Evolutionary conservation across 2,329 filamentous ascomycete genomes (phyloP), one percentile per base, ranked within the genome.

Genomic region (Pseudogymnoascus sp.): DNA sequence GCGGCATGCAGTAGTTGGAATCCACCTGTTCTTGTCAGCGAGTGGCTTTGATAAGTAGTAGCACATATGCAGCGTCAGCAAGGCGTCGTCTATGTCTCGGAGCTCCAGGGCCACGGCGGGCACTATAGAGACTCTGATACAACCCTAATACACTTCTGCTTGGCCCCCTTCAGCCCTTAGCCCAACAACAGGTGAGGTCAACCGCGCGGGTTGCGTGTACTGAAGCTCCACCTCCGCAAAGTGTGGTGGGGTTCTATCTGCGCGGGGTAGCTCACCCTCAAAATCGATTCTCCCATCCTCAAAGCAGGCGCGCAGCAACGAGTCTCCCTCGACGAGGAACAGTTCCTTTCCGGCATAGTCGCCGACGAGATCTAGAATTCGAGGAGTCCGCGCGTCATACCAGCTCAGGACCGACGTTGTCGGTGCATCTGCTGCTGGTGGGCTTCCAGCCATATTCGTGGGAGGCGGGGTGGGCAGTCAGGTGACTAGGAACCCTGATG

Each of bases 261-360:
- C 39, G 55, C 29, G 62, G 37, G 40, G 33, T 36, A 39, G 64
- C 72, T 63, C 72, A 82, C 79, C 72, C 61, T 80, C 68, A 66
- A 89, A 88, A 69, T 91, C 85, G 40, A 92, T 80, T 21, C 80
- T 77, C 9, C 80, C 75, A 65, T 87, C 79, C n/a, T 76, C 74
- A 58, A 91, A 82, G 67, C 82, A 87, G 63, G 88, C 75, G 5
- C 84, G 75, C 9, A 92, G 75, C n/a, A 92, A 72, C 0, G 87
- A 87, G 68, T 92, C 87, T 31, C 88, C 88, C 65, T 92, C 87
- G 31, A 92, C 80, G 21, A 87, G 76, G 70, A 91, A 92, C 9
- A 87, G 78, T 69, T 90, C 88, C 64, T 83, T 84, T 21, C 89
- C 88, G 3, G 87, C 87, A 73, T 89, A 92, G 70, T 92, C 89